Evolutionary conservation across 345 rosid species (phyloP).

Genomic region (Hibiscus tridactylites): DNA sequence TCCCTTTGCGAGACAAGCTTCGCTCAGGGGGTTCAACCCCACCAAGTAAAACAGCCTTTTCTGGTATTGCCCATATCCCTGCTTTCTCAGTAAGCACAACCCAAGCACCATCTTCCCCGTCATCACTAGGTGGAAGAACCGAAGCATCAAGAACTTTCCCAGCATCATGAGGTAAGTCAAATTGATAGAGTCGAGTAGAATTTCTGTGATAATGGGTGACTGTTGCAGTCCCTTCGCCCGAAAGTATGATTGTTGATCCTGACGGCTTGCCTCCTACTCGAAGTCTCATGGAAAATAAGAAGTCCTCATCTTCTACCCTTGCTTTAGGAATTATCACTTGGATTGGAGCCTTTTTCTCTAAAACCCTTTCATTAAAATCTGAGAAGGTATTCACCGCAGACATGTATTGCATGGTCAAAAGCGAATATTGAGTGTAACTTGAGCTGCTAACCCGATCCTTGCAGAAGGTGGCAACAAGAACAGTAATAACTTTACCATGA

Average conservation of each 20-base stretch:
- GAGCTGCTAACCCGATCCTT: conserved; percentile 87
- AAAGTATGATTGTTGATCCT: conserved; percentile 79
- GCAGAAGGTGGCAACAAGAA: conserved; percentile 89
- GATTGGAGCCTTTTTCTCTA: conserved; percentile 83
- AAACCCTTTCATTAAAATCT: conserved; percentile 38
- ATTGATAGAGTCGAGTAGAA: conserved; percentile 75
- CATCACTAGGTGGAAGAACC: conserved; percentile 64
- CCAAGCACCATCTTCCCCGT: conserved; percentile 83
- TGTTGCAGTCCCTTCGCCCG: conserved; percentile 94
- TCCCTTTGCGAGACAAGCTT: conserved; percentile 80
- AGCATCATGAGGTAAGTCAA: conserved; percentile 89
- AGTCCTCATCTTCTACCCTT: conserved; percentile 80
- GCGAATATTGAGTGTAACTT: conserved; percentile 88
- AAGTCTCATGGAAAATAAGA: conserved; percentile 85
- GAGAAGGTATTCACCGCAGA: conserved; percentile 38
- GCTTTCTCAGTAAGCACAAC: conserved; percentile 86
- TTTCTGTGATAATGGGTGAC: conserved; percentile 64
- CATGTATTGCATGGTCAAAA: conserved; percentile 72
- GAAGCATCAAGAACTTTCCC: conserved; percentile 97
- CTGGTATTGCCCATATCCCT: conserved; percentile 97
- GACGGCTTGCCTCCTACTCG: conserved; percentile 79
- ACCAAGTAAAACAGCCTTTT: conserved; percentile 73
- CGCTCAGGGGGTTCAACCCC: conserved; percentile 95
- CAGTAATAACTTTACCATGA: conserved; percentile 60
- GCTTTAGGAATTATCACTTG: conserved; percentile 98